Percentiles rank a stretch among this genome's conserved stretches.
These are phyloP conservation scores for Candida glucosophila DNA, from an alignment of 1,139 yeast species.

Conservation along the genomic window DNA sequence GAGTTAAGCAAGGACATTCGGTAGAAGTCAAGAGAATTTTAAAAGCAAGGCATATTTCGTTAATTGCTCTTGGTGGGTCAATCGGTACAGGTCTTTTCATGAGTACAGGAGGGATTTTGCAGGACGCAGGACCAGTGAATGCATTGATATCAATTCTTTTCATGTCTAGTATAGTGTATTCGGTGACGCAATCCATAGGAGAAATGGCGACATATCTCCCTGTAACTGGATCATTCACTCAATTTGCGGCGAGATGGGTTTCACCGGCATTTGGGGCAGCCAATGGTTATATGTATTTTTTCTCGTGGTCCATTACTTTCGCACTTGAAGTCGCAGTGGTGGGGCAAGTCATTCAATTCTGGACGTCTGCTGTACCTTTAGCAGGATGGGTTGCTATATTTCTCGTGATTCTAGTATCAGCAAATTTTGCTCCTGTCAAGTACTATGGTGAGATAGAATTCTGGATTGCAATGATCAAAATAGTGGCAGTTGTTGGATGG, in stretches of 20 bases:
- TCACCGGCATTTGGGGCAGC: constrained; percentile 73
- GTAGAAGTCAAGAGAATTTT: constrained; percentile 29
- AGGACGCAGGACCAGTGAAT: constrained; percentile 65
- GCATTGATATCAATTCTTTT: constrained; percentile 56
- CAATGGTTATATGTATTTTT: constrained; percentile 81
- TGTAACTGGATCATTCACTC: constrained; percentile 55
- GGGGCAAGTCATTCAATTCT: constrained; percentile 18
- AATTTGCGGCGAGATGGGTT: constrained; percentile 49
- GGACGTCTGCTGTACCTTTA: constrained; percentile 43
- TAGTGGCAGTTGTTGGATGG: constrained; percentile 18
- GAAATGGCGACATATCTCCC: constrained; percentile 74
- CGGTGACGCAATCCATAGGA: constrained; percentile 63
- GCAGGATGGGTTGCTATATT: constrained; percentile 41
- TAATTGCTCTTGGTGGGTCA: constrained; percentile 58
- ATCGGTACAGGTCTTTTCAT: constrained; percentile 60
- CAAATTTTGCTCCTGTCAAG: constrained; percentile 18
- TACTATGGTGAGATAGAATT: constrained; percentile 27
- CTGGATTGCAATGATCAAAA: constrained; percentile 19
- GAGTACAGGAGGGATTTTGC: constrained; percentile 43
- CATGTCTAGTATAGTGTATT: constrained; percentile 57
- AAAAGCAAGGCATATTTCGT: constrained; percentile 58
- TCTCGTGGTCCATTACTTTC: constrained; percentile 78
- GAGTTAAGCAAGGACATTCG: constrained; percentile 2
- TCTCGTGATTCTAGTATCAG: constrained; percentile 14
- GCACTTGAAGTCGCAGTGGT: constrained; percentile 64